Evolutionary conservation across 352 stramenopile species (phyloP), one percentile per base, ranked within the genome.

Genomic region (Aphanomyces invadans): DNA sequence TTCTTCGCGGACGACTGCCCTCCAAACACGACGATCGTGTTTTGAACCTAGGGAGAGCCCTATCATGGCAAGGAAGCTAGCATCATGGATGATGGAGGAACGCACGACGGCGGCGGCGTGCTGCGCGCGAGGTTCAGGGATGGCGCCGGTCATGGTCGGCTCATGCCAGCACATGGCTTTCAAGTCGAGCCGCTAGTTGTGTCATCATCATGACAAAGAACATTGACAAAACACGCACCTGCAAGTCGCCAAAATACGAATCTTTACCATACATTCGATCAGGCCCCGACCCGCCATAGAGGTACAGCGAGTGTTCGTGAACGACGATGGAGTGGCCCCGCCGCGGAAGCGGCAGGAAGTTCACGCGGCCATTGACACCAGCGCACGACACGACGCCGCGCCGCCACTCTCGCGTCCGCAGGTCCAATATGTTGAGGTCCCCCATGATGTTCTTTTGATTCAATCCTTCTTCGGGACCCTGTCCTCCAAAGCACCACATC

Each of bases 401-500:
- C 4, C 49, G 49, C 49, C 49, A 57, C 10, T 36, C 26, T 12
- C 19, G 25, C 7, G 49, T 38, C 7, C 1, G 10, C 3, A 57
- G 49, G 49, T 57, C 49, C 21, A 57, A n/a, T 21, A 57, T 57
- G 21, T 25, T 51, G 15, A 64, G 33, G 55, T 64, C 55, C 9
- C 38, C 55, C 19, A 51, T 31, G 55, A 64, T 48, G 55, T 64
- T 64, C 36, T 64, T 64, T 19, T 26, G 21, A 25, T 64, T 64
- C 11, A 64, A 29, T 17, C 55, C 55, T 36, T 51, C 36, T 38
- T 64, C 55, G 17, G 55, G 55, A 23, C 55, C 55, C 52, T 64
- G 55, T 4, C 55, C 55, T n/a, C 55, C 55, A 64, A 64, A 64
- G 21, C 36, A 46, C 55, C 55, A 64, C 31, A 64, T n/a, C 36